Base-by-base conservation (phyloP, 129 eudicot species). In the Gnaphalium uliginosum region DNA sequence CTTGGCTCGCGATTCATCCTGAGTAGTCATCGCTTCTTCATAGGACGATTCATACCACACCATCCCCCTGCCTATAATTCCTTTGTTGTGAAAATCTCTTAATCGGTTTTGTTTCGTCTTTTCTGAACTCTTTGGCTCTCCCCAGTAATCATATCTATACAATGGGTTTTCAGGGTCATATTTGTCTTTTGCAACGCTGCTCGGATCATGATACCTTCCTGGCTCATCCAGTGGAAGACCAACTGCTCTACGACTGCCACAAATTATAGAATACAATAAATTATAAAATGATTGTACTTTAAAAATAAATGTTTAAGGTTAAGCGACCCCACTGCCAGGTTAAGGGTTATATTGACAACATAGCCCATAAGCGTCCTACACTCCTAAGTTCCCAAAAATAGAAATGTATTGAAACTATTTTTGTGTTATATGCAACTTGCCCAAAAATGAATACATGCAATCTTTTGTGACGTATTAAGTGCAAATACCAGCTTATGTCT, bases 91-190 rank as follows among this genome's bases (percentile, higher is more conserved):
- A 43, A 92, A 88, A 50, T 95, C 96, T 11, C 85, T 83, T 81
- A 85, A 30, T 13, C 90, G 82, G n/a, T 87, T 82, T 82, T 87
- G 97, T 81, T 87, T 91, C 27, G 93, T 89, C 83, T 84, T 87
- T 56, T 89, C 97, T 3, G 99, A 89, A 73, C 90, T 91, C 87
- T 95, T 95, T 0, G 97, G 99, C 61, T 94, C 98, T 1, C 99
- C 99, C 97, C 99, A 91, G 76, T 91, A 95, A 68, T 95, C 97
- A 43, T 87, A 91, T n/a, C 97, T 84, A 53, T 95, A 91, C 8
- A 94, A 39, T 1, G 97, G 85, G 76, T 83, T 89, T 68, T 84
- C 85, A 18, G 97, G 96, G 81, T 95, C 94, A 37, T 95, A 91
- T 82, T 84, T 75, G 81, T 81, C 96, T 82, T 89, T 90, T 10